Evolutionary conservation across 202 grass and related monocot genomes (phyloP).

Genomic region (Musa balbisiana): DNA sequence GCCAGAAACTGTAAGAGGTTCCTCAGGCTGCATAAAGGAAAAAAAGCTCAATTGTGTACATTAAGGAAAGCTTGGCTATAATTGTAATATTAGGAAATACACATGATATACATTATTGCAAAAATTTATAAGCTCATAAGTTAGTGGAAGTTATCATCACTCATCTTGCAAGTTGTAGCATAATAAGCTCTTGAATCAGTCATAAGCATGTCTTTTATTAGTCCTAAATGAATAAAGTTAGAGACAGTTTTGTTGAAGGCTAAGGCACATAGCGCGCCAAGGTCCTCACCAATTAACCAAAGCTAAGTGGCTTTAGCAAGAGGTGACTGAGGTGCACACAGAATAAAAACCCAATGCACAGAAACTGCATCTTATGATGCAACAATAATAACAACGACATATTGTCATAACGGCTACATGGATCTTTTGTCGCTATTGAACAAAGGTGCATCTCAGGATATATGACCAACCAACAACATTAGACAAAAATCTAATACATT

Average conservation of each 20-base stretch:
- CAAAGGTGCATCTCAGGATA: too few species aligned
- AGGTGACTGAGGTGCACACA: background rate
- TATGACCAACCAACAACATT: too few species aligned
- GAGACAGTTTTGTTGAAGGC: background rate
- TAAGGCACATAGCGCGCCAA: background rate
- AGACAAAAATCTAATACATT: too few species aligned
- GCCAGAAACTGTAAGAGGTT: conserved; percentile 40
- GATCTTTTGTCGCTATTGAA: too few species aligned
- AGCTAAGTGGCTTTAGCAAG: background rate
- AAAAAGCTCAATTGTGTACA: background rate
- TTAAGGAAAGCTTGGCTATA: background rate
- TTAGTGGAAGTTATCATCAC: background rate
- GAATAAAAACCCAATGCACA: too few species aligned
- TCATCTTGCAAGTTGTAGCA: background rate
- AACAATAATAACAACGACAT: too few species aligned
- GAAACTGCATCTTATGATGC: too few species aligned
- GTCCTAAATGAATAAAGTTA: too few species aligned
- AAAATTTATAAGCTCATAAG: conserved; percentile 6
- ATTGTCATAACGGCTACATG: too few species aligned
- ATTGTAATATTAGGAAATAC: background rate
- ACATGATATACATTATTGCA: conserved; percentile 12
- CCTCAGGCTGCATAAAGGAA: conserved; percentile 43
- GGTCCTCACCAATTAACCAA: background rate
- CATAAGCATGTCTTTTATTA: background rate
- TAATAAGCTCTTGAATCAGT: background rate